Evolutionary conservation across 2,329 filamentous ascomycete species (phyloP).

Genomic region (Diplocarpon rosae): DNA sequence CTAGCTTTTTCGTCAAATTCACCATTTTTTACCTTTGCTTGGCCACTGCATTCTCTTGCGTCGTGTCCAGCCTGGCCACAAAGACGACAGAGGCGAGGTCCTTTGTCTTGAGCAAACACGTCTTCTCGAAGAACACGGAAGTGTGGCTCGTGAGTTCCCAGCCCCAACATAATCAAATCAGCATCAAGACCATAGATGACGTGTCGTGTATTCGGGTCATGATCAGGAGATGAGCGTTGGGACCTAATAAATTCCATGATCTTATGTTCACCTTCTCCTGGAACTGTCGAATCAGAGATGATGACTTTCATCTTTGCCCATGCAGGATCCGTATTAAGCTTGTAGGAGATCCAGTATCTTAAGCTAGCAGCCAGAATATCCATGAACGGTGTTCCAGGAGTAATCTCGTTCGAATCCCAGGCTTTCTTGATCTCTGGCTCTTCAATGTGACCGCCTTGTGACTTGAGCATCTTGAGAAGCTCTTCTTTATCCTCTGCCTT

Average conservation of each 20-base stretch:
- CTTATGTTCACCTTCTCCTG: slow-evolving; percentile 97
- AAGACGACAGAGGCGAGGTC: slow-evolving; percentile 69
- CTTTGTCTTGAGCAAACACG: slow-evolving; percentile 85
- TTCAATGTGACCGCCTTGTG: slow-evolving; percentile 55
- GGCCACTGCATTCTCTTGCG: slow-evolving; percentile 72
- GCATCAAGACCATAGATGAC: slow-evolving; percentile 98
- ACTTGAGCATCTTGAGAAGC: slow-evolving; percentile 71
- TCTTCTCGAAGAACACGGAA: slow-evolving; percentile 95
- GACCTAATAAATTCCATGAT: slow-evolving; percentile 98
- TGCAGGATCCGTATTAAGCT: slow-evolving; percentile 89
- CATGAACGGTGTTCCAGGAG: slow-evolving; percentile 97
- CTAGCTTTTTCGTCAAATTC: slow-evolving; percentile 76
- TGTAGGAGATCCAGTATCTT: slow-evolving; percentile 95
- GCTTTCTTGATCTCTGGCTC: slow-evolving; percentile 69
- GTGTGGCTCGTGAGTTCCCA: slow-evolving; percentile 94
- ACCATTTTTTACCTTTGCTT: slow-evolving; percentile 64
- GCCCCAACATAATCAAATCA: slow-evolving; percentile 95
- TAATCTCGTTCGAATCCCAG: slow-evolving; percentile 82
- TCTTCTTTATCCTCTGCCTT: slow-evolving; percentile 88
- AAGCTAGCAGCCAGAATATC: slow-evolving; percentile 82
- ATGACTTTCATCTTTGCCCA: slow-evolving; percentile 97
- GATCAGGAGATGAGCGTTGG: slow-evolving; percentile 78
- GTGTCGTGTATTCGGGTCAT: slow-evolving; percentile 93
- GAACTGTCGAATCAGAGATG: slow-evolving; percentile 95
- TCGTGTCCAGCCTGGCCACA: slow-evolving; percentile 92